Evolutionary conservation across 495 filamentous ascomycete species (phyloP).

Genomic region (Bacidia gigantensis): DNA sequence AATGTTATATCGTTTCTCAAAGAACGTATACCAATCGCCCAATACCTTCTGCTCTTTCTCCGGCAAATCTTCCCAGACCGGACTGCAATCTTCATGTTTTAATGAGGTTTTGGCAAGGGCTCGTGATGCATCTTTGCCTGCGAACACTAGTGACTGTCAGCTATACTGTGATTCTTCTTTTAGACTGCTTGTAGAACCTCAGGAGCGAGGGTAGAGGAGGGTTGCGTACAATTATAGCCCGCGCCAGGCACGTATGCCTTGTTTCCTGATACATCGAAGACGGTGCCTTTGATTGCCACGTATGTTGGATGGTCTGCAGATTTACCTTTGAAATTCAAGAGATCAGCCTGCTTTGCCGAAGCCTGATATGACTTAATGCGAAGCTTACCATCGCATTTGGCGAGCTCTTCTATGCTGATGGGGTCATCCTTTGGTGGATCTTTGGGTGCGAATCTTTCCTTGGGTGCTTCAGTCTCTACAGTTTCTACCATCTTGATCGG

Average conservation of each 20-base stretch:
- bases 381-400: slow-evolving; percentile 63
- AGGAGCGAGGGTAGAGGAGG: too few relatives aligned
- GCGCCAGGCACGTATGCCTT: slow-evolving; percentile 70
- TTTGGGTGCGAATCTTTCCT: slow-evolving; percentile 70
- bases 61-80: slow-evolving; percentile 72
- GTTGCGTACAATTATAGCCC: slow-evolving; percentile 63
- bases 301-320: slow-evolving; percentile 60
- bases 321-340: slow-evolving; percentile 28
- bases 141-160: slow-evolving; percentile 53
- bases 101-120: slow-evolving; percentile 76
- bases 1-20: slow-evolving; percentile 89
- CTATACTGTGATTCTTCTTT: slow-evolving; percentile 9
- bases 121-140: slow-evolving; percentile 84
- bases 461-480: slow-evolving; percentile 27
- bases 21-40: slow-evolving; percentile 89
- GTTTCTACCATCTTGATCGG: background rate
- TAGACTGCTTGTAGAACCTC: background rate
- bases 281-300: slow-evolving; percentile 89
- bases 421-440: slow-evolving; percentile 73
- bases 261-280: slow-evolving; percentile 89
- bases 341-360: background rate
- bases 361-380: background rate
- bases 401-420: slow-evolving; percentile 60
- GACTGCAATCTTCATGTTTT: slow-evolving; percentile 66
- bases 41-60: slow-evolving; percentile 81